Evolutionary conservation across 1,139 yeast genomes (phyloP), one percentile per base, ranked within the genome.

Genomic region (Yamadazyma pseudoaaseri): DNA sequence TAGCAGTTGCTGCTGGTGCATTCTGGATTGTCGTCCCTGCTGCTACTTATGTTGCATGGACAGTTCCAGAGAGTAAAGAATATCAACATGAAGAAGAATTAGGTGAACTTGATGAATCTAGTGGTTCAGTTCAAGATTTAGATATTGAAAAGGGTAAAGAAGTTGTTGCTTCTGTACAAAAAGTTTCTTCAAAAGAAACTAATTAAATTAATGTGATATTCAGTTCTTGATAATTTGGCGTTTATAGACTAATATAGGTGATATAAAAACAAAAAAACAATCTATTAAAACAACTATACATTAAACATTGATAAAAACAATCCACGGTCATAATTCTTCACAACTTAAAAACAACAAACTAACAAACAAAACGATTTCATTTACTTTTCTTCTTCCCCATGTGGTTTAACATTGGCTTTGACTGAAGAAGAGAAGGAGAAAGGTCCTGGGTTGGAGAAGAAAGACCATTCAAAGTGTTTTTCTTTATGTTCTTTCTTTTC

Each of bases 1-100:
- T 51, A 18, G 43, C 49, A 2, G 50, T 48, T 13, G 29, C 54
- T 7, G 53, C 51, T 16, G 54, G 41, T 20, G 42, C 39, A 0
- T 52, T 47, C 35, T 52, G 45, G 32, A 21, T 40, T 10, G 39
- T 45, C 11, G 30, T 48, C 18, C 41, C 44, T 8, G 22, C 35
- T 15, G 42, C 38, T 0, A 42, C 49, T 6, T 45, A 44, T 26
- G 31, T 43, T 17, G 38, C 36, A 18, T 33, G 33, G 33, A 30
- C 27, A 10, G 33, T 30, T 4, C 33, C 33, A 8, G 33, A 30
- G 17, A 8, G 4, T 17, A 10, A 7, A 16, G 33, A 24, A 22
- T 7, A 7, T 18, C 6, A 6, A 18, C n/a, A n/a, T n/a, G 20
- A 18, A 18, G 16, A 17, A 14, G 22, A 14, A 4, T 18, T 21